These are phyloP conservation scores for Trichocomaceae sp. DNA, from an alignment of 2,329 filamentous ascomycete species.

Conservation along the genomic window DNA sequence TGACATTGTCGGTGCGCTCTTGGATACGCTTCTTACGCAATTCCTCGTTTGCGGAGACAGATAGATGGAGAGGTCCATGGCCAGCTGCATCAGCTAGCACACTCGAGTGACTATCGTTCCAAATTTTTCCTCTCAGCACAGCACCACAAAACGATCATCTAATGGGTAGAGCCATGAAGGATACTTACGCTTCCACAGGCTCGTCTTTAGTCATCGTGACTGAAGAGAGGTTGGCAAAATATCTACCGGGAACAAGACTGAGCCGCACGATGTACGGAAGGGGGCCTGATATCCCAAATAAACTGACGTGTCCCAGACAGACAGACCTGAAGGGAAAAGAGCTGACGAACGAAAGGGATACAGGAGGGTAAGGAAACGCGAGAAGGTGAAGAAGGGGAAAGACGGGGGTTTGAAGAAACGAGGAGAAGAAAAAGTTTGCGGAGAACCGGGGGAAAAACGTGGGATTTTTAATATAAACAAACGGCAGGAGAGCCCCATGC, in stretches of 20 bases:
- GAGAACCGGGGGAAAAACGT: constrained; percentile 1
- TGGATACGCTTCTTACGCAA: constrained; percentile 20
- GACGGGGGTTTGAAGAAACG: background rate
- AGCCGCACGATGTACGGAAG: background rate
- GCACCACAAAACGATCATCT: background rate
- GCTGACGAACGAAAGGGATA: background rate
- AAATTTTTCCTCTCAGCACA: background rate
- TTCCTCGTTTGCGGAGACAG: constrained; percentile 13
- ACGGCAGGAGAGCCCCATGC: background rate
- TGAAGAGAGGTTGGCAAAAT: background rate
- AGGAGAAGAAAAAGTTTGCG: background rate
- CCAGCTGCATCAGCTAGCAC: background rate
- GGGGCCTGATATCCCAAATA: background rate
- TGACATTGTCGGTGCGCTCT: constrained; percentile 26
- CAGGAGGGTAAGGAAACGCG: background rate
- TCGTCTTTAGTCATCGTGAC: constrained; percentile 3
- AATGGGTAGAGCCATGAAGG: background rate
- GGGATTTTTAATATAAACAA: constrained; percentile 1
- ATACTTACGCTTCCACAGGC: background rate
- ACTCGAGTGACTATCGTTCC: background rate
- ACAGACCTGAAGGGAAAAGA: background rate
- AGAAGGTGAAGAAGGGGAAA: background rate
- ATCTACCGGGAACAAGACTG: background rate
- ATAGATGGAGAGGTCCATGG: background rate
- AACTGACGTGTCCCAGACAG: background rate